These are phyloP conservation scores for Suillus subluteus DNA, from an alignment of 768 basidiomycete species.

Conservation along the genomic window DNA sequence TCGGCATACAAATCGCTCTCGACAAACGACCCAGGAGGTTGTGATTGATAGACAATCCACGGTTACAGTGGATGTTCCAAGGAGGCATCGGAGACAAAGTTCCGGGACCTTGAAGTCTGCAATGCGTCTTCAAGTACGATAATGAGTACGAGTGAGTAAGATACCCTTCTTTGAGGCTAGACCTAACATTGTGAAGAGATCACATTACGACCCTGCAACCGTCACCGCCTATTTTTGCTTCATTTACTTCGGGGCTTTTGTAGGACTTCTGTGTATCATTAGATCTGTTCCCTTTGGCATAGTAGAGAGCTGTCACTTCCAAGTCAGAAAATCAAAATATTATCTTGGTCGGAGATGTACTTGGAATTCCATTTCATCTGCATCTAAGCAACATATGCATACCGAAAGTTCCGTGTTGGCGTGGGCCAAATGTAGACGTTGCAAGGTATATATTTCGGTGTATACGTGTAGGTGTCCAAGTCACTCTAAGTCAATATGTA, in stretches of 20 bases:
- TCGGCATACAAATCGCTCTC: constrained; percentile 34
- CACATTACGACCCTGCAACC: background rate
- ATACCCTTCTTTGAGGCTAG: background rate
- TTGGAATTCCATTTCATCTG: background rate
- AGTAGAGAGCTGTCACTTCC: constrained; percentile 10
- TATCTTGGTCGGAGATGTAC: background rate
- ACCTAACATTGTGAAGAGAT: constrained; percentile 6
- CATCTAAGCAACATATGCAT: background rate
- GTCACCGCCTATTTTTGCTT: background rate
- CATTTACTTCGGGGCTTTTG: background rate
- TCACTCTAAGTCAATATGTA: too few species aligned
- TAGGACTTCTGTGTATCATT: constrained; percentile 10
- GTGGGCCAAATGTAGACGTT: background rate
- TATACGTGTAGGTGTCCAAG: too few species aligned
- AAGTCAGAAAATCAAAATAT: background rate
- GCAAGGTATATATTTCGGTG: too few species aligned
- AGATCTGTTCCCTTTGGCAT: constrained; percentile 16
- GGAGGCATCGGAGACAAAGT: constrained; percentile 35
- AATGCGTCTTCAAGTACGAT: constrained; percentile 39
- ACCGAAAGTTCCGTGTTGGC: background rate
- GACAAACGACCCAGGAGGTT: constrained; percentile 28
- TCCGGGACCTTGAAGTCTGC: constrained; percentile 40
- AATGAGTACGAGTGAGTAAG: constrained; percentile 14
- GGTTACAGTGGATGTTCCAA: constrained; percentile 32
- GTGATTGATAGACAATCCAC: constrained; percentile 32